Percentiles rank a stretch among this genome's conserved stretches.
phyloP scores from a whole-genome alignment of 257 asterid species.

The Solanum medicagineum region DNA sequence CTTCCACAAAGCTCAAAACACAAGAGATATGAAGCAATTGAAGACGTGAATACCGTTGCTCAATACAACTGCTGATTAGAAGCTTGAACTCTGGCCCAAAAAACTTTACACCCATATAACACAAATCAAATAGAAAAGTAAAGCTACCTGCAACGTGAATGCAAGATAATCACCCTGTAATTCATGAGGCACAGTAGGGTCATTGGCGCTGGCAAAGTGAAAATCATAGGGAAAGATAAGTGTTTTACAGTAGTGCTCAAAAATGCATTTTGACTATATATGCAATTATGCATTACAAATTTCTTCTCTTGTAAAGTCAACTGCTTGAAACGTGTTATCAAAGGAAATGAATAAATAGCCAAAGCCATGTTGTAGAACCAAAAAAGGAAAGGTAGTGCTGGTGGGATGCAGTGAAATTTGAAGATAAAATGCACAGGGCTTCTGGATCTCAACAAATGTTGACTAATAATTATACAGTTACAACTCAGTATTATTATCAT shows the following conservation, averaged over 20 bases:
- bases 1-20: background rate
- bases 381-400: background rate
- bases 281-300: background rate
- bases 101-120: background rate
- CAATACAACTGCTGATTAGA: background rate
- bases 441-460: background rate
- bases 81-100: background rate
- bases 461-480: background rate
- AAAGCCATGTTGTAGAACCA: background rate
- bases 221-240: background rate
- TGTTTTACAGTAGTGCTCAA: background rate
- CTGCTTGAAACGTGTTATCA: background rate
- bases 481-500: background rate
- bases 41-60: background rate
- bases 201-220: constrained; percentile 48
- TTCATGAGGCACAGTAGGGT: constrained; percentile 59
- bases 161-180: constrained; percentile 85
- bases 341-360: background rate
- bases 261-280: background rate
- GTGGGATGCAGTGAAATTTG: background rate
- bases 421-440: background rate
- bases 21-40: background rate
- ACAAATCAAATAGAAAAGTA: constrained; percentile 1
- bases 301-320: background rate
- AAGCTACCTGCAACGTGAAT: constrained; percentile 56